Evolutionary conservation across 2,329 filamentous ascomycete genomes (phyloP).

Genomic region (Rutstroemia sp.): DNA sequence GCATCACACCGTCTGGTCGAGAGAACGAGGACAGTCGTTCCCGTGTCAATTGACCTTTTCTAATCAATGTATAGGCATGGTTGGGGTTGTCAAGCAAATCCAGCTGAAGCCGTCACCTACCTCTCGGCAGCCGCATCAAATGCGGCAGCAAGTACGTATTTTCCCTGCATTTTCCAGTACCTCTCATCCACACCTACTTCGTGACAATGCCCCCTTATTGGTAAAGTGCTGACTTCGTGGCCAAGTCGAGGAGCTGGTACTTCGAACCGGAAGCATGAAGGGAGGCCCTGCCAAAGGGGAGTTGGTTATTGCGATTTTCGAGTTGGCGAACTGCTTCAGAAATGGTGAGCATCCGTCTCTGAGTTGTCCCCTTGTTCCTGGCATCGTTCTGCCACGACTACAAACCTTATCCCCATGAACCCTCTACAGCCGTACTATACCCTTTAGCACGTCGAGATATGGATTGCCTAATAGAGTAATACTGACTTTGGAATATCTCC

Average conservation of each 20-base stretch:
- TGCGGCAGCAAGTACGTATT: slow-evolving; percentile 53
- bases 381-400: slow-evolving; percentile 6
- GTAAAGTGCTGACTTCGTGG: slow-evolving; percentile 7
- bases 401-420: background rate
- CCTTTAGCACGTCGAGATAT: background rate
- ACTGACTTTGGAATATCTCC: slow-evolving; percentile 4
- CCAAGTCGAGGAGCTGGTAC: slow-evolving; percentile 68
- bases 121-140: slow-evolving; percentile 86
- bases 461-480: slow-evolving; percentile 2
- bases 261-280: slow-evolving; percentile 82
- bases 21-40: background rate
- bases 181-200: background rate
- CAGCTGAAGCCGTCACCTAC: slow-evolving; percentile 69
- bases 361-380: slow-evolving; percentile 7
- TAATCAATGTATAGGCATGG: slow-evolving; percentile 57
- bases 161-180: background rate
- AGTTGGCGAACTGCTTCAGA: slow-evolving; percentile 87
- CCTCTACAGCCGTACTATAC: background rate
- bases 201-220: background rate
- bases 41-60: background rate
- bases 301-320: slow-evolving; percentile 91
- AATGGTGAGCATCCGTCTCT: slow-evolving; percentile 47
- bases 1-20: slow-evolving; percentile 7
- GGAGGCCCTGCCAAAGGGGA: slow-evolving; percentile 94
- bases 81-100: slow-evolving; percentile 77